Percentiles rank a stretch among this genome's conserved stretches.
Evolutionary conservation across 371 early-diverging fungal genomes (phyloP).

Genomic region (Mycotypha africana): DNA sequence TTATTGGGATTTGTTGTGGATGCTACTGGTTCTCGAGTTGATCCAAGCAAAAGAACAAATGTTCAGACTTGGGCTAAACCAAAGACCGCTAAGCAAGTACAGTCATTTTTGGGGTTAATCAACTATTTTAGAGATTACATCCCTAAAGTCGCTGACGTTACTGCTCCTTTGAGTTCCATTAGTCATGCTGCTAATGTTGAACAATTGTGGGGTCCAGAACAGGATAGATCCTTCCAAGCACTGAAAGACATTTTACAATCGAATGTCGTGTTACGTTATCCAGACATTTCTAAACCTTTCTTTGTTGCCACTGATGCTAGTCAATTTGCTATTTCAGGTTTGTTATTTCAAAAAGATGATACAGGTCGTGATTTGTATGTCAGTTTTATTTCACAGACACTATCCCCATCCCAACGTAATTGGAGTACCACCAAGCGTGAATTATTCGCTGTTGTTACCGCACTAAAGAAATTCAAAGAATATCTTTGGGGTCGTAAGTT

Average conservation of each 20-base stretch:
- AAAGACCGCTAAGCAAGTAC: no score
- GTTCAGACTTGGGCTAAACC: no score
- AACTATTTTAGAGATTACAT: no score
- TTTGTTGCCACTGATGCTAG: constrained; percentile 28
- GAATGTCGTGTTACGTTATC: constrained; percentile 1
- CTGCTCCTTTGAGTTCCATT: no score
- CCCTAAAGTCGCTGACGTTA: no score
- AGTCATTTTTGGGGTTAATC: no score
- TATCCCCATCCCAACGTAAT: neutral
- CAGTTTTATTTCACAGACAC: constrained; percentile 11
- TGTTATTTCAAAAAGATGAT: constrained; percentile 1
- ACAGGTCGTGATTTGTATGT: constrained; percentile 15
- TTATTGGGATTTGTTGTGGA: no score
- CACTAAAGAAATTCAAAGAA: constrained; percentile 21
- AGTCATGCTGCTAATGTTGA: no score
- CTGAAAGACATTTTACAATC: neutral
- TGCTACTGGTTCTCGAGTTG: no score
- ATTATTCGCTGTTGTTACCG: no score
- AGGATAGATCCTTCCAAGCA: neutral
- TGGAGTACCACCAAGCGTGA: neutral
- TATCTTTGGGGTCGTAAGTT: constrained; percentile 25
- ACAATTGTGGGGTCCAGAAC: neutral
- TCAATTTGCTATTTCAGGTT: neutral
- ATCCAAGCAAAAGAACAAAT: no score
- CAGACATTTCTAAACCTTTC: constrained; percentile 19